Evolutionary conservation across 352 stramenopile species (phyloP), one percentile per base, ranked within the genome.

Genomic region (Phytophthora pini): DNA sequence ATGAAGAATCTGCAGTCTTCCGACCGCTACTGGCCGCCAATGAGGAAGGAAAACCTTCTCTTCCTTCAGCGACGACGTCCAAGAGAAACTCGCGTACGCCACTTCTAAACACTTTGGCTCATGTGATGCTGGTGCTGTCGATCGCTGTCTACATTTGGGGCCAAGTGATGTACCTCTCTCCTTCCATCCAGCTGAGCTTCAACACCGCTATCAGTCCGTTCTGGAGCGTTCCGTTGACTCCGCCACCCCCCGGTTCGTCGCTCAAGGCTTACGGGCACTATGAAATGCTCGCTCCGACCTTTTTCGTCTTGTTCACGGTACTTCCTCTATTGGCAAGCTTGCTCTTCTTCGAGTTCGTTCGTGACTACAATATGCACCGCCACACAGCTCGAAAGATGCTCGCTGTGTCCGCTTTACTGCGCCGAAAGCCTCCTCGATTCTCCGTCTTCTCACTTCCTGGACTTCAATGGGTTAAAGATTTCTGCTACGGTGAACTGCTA

Each of bases 401-500:
- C 6, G 69, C 41, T 5, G 45, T 89, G 24, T 74, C 77, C 3
- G 56, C 80, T 12, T 62, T 85, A 26, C 40, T 90, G 11, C 74
- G 79, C 40, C 78, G 79, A 27, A 85, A 84, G 54, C 72, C 80
- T 51, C 63, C 61, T 13, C 66, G 50, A 15, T 43, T 70, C 48
- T 29, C 45, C 10, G 4, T 36, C 31, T 36, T 36, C 8, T 36
- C 31, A 7, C 12, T 36, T 36, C 31, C 31, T 27, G 59, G 59
- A 1, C 12, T 44, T 3, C 15, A 50, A 2, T 67, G 61, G 65
- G 11, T 71, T 12, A 64, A 43, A 27, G 53, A 59, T 0, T 86
- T 82, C 52, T 87, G 80, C 65, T 78, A 80, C 27, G 84, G 84
- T n/a, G 84, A 93, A 53, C 56, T 88, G n/a, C 62, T 88, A 8